Conservation (phyloP, 2,329 filamentous ascomycete genomes). For the Diaporthe sp. region DNA sequence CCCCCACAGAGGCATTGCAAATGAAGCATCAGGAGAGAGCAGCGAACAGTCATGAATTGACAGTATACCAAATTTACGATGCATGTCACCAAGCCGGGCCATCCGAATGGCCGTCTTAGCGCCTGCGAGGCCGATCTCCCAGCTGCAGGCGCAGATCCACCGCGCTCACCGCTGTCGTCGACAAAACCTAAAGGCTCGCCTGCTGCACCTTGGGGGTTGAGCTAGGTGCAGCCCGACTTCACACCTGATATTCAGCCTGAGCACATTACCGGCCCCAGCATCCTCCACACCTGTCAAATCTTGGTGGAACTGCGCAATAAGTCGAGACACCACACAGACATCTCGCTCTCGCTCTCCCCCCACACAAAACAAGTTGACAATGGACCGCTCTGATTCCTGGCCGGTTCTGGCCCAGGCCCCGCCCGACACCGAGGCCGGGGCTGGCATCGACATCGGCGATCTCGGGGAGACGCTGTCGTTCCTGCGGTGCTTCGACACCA, state of each 20-base stretch:
- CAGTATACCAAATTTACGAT: slow-evolving; percentile 17
- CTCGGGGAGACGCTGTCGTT: slow-evolving; percentile 39
- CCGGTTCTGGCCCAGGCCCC: slow-evolving; percentile 19
- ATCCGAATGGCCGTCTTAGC: slow-evolving; percentile 29
- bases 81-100: slow-evolving; percentile 22
- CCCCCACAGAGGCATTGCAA: not conserved
- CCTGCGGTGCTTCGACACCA: slow-evolving; percentile 40
- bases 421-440: slow-evolving; percentile 27
- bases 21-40: slow-evolving; percentile 13
- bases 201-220: slow-evolving; percentile 2
- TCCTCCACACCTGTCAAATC: not conserved
- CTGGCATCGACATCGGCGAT: slow-evolving; percentile 37
- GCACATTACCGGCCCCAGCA: not conserved
- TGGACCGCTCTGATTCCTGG: slow-evolving; percentile 31
- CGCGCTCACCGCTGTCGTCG: slow-evolving; percentile 23
- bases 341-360: not conserved
- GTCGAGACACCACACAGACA: not conserved
- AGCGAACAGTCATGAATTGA: slow-evolving; percentile 8
- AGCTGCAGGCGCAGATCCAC: slow-evolving; percentile 25
- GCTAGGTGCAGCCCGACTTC: slow-evolving; percentile 8
- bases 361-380: slow-evolving; percentile 5
- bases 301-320: not conserved
- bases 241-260: slow-evolving; percentile 14
- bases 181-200: slow-evolving; percentile 24
- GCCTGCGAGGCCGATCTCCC: slow-evolving; percentile 25